phyloP scores from a whole-genome alignment of 192 early-diverging fungal genomes.

The Podila clonocystis region DNA sequence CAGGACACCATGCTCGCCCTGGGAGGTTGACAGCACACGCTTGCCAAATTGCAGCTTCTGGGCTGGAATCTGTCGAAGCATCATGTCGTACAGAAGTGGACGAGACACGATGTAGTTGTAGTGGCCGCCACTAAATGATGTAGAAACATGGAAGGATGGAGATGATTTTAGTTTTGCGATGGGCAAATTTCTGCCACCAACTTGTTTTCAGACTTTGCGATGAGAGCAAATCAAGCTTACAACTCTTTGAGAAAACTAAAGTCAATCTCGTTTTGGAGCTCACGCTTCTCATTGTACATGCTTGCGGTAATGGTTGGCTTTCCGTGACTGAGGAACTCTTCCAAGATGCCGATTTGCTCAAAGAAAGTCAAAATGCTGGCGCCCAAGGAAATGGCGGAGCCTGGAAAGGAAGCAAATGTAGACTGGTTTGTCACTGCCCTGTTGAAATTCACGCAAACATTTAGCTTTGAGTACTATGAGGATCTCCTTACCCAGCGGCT shows the following conservation, averaged over 20 bases:
- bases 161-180: too few relatives aligned
- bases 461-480: not conserved
- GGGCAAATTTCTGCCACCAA: too few relatives aligned
- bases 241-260: not conserved
- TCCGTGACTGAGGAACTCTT: not conserved
- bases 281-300: slow-evolving; percentile 2
- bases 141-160: too few relatives aligned
- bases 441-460: not conserved
- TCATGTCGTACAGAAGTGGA: not conserved
- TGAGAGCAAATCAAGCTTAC: not conserved
- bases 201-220: too few relatives aligned
- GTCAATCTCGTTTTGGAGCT: not conserved
- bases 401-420: not conserved
- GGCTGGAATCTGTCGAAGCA: not conserved
- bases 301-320: not conserved
- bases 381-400: not conserved
- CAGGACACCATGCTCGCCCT: not conserved
- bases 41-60: not conserved
- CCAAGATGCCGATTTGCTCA: not conserved
- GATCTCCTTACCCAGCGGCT: not conserved
- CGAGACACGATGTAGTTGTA: not conserved
- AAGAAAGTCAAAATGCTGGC: not conserved
- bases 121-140: not conserved
- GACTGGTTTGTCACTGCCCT: not conserved
- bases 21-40: not conserved